phyloP scores from a whole-genome alignment of 805 yeast species.

The Torulaspora microellipsoides region DNA sequence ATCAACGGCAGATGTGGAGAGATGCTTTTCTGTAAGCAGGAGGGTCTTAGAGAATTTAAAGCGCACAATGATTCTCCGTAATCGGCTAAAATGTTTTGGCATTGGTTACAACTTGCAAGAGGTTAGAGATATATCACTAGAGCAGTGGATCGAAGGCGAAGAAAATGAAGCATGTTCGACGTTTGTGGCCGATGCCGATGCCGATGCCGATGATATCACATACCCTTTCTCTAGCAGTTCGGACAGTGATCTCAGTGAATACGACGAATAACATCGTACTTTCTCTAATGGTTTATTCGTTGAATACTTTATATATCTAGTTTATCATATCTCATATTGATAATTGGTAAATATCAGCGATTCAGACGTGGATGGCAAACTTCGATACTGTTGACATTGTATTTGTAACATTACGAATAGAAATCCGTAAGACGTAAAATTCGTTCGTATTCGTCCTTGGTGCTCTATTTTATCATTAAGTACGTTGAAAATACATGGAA shows the following conservation, averaged over 20 bases:
- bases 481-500: too few relatives aligned
- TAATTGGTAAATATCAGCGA: too few relatives aligned
- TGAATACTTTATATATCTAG: too few relatives aligned
- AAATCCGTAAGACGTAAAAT: too few relatives aligned
- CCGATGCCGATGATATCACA: not conserved
- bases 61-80: slow-evolving; percentile 12
- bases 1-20: slow-evolving; percentile 12
- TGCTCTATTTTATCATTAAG: too few relatives aligned
- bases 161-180: not conserved
- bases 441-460: too few relatives aligned
- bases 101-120: slow-evolving; percentile 7
- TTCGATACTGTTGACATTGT: too few relatives aligned
- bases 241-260: slow-evolving; percentile 6
- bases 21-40: slow-evolving; percentile 11
- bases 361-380: too few relatives aligned
- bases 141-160: slow-evolving; percentile 14
- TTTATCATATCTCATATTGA: too few relatives aligned
- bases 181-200: too few relatives aligned
- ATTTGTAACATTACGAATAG: too few relatives aligned
- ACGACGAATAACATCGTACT: not conserved
- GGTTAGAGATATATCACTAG: slow-evolving; percentile 9
- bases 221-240: not conserved
- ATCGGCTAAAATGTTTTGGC: slow-evolving; percentile 14
- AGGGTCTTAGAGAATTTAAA: slow-evolving; percentile 10
- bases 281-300: too few relatives aligned